A percentile compares a stretch with the other conserved stretches of the same genome.
These are phyloP conservation scores for Solanum chiquidenum DNA, from an alignment of 257 asterid species.

Conservation along the genomic window DNA sequence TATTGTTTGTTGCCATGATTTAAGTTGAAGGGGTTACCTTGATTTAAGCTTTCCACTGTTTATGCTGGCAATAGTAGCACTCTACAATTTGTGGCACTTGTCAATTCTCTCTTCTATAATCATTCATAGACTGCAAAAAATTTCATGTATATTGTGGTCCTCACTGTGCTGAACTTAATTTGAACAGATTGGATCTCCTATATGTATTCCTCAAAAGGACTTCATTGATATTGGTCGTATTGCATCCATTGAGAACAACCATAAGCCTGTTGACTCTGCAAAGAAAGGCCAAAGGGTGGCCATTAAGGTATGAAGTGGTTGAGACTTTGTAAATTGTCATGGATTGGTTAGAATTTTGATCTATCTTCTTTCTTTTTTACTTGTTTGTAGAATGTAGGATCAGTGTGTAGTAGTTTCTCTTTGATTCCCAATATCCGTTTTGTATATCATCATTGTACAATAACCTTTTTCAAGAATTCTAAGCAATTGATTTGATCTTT, in stretches of 20 bases:
- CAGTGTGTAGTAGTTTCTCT: background rate
- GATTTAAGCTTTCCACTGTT: background rate
- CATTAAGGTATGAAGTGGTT: slow-evolving; percentile 60
- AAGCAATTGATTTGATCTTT: background rate
- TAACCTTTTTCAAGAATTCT: background rate
- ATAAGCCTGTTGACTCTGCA: slow-evolving; percentile 79
- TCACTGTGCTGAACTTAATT: slow-evolving; percentile 30
- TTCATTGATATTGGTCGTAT: slow-evolving; percentile 84
- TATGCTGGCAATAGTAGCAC: background rate
- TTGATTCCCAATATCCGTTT: too few relatives aligned
- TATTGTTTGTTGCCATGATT: background rate
- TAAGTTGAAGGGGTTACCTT: background rate
- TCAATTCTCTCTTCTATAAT: background rate
- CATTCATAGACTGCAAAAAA: background rate
- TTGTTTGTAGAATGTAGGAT: background rate
- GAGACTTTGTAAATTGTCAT: background rate
- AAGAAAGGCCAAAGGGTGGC: slow-evolving; percentile 91
- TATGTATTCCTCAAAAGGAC: slow-evolving; percentile 75
- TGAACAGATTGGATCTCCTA: slow-evolving; percentile 18
- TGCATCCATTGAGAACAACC: slow-evolving; percentile 88
- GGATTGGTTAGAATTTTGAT: background rate
- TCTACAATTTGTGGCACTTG: background rate
- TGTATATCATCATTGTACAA: background rate
- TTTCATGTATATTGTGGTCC: background rate
- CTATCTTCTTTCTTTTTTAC: background rate